Base-by-base conservation (phyloP, 805 yeast genomes). In the Wickerhamiella lipophila region DNA sequence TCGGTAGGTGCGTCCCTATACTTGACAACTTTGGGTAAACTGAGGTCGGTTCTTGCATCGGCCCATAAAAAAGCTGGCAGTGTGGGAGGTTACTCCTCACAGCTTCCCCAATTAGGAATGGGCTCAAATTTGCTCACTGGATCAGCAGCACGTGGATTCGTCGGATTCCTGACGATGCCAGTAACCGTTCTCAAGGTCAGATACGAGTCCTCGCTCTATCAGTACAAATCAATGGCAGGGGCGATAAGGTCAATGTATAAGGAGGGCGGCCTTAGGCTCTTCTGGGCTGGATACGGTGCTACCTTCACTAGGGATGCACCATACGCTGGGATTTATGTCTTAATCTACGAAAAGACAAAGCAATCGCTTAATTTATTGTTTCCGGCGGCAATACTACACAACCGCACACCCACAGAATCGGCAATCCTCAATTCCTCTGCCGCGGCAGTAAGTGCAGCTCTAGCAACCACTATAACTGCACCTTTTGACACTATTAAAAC, bases 401-500 rank as follows among this genome's bases (percentile, higher is more conserved):
- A 29, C 4, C 32, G 56, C 15, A 46, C 61, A 2, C 41, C 68
- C 6, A 57, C 70, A 2, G 64, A 70, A 2, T 67, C 81, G 0
- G 77, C 86, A 0, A 39, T 75, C 2, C 70, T 84, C 44, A 89
- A 89, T 62, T 72, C 88, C 0, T 50, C 71, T 0, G 74, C 94
- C n/a, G 98, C 97, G 0, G 70, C 82, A 6, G 32, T 70, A 2
- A 84, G 97, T 0, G 94, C 97, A 0, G 68, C 78, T 11, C 59
- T 80, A 8, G 83, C 97, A 1, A 87, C 96, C 1, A 70, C 89
- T 0, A 69, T 84, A 15, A 89, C 98, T 0, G 94, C 94, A 1
- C 98, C 98, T 0, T 89, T 89, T 60, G 98, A 89, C 59, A 84
- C 96, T 0, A 76, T 92, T 29, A 89, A 89, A 62, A 92, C 97